A percentile compares a stretch with the other conserved stretches of the same genome.
Evolutionary conservation across 352 stramenopile species (phyloP).

Genomic region (Phytophthora pluvialis): DNA sequence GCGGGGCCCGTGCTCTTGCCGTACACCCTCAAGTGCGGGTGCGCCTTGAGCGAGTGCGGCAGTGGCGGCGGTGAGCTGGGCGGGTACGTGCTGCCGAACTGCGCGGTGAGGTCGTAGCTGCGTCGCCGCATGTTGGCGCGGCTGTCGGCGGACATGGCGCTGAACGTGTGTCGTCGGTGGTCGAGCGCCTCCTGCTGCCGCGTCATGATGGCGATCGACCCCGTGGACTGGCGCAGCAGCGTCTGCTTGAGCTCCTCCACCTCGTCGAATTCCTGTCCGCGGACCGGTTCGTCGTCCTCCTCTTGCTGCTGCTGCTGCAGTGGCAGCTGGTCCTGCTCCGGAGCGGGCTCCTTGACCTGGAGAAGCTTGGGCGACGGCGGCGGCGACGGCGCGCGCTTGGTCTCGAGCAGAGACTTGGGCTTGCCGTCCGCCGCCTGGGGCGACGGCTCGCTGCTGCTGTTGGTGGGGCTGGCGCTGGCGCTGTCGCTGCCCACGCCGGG

Average conservation of each 20-base stretch:
- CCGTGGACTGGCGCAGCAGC: constrained; percentile 37
- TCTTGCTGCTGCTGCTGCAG: constrained; percentile 11
- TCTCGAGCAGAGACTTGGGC: constrained; percentile 12
- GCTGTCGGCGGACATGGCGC: constrained; percentile 45
- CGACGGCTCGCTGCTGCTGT: constrained; percentile 43
- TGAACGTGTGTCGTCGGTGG: constrained; percentile 53
- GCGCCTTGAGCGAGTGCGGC: constrained; percentile 37
- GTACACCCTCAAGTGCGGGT: constrained; percentile 64
- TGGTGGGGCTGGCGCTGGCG: constrained; percentile 33
- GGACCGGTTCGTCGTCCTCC: not conserved
- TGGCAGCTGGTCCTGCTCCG: constrained; percentile 18
- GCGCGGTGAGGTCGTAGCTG: constrained; percentile 50
- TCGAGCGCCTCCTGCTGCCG: constrained; percentile 48
- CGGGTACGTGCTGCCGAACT: constrained; percentile 39
- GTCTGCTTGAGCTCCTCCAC: constrained; percentile 30
- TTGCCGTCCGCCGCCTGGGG: constrained; percentile 27
- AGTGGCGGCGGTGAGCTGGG: constrained; percentile 21
- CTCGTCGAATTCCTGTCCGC: constrained; percentile 25
- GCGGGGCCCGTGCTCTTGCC: constrained; percentile 36
- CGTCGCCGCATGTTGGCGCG: constrained; percentile 52
- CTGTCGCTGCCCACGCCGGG: constrained; percentile 4
- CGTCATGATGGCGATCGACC: constrained; percentile 49
- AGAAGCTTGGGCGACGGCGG: constrained; percentile 18
- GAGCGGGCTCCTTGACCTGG: constrained; percentile 16
- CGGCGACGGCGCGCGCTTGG: constrained; percentile 21